Percentiles rank a stretch among this genome's conserved stretches.
phyloP scores from a whole-genome alignment of 305 asterid species.

The Withania somnifera region DNA sequence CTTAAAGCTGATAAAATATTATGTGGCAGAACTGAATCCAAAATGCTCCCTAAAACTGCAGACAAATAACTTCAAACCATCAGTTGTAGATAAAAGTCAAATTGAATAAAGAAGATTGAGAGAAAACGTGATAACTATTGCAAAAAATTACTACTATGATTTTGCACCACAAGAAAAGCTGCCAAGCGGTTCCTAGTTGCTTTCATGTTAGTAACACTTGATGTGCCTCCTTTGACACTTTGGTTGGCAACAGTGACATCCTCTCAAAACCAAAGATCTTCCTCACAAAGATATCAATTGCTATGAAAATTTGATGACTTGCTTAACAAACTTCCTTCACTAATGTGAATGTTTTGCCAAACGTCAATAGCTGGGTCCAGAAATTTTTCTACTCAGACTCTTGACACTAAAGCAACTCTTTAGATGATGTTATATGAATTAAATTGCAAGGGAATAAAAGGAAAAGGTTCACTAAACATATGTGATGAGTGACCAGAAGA shows the following conservation, averaged over 20 bases:
- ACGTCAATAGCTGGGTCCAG: neutral
- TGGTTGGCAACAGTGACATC: neutral
- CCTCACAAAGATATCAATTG: neutral
- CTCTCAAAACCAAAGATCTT: neutral
- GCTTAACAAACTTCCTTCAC: neutral
- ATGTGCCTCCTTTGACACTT: neutral
- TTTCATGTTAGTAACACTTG: neutral
- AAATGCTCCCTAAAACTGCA: conserved; percentile 50
- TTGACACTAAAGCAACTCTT: neutral
- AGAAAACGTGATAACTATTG: neutral
- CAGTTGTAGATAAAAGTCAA: neutral
- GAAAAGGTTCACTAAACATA: neutral
- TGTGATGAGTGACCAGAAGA: neutral
- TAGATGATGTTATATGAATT: neutral
- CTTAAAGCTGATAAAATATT: conserved; percentile 36
- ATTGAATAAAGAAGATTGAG: neutral
- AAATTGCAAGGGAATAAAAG: neutral
- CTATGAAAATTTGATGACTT: neutral
- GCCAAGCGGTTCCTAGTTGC: neutral
- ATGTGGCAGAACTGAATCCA: conserved; percentile 44
- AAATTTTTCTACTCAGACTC: neutral
- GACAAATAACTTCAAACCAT: neutral
- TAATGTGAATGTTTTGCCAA: neutral
- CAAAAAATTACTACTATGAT: neutral
- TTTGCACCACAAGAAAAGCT: neutral